Percentiles rank a stretch among this genome's conserved stretches.
phyloP scores from a whole-genome alignment of 176 grass and related monocot genomes.

The Chrysopogon serrulatus region DNA sequence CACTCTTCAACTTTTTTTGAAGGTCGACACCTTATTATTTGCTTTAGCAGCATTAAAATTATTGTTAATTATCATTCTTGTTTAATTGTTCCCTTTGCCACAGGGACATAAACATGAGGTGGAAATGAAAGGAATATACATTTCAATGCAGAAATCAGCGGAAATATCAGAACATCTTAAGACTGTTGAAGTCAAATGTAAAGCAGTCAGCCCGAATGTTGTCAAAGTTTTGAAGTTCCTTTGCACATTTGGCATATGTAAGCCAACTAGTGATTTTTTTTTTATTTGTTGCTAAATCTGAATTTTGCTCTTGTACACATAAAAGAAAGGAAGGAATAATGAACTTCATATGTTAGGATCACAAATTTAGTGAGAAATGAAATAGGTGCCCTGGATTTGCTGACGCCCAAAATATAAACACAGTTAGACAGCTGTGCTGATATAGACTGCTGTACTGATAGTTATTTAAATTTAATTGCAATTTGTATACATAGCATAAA shows the following conservation, averaged over 20 bases:
- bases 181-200: not conserved
- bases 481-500: not conserved
- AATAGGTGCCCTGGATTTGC: too few species aligned
- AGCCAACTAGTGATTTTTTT: not conserved
- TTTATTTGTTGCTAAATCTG: not conserved
- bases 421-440: not conserved
- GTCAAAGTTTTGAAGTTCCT: not conserved
- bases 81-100: not conserved
- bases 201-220: not conserved
- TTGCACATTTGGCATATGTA: not conserved
- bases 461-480: not conserved
- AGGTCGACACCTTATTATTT: not conserved
- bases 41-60: not conserved
- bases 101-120: not conserved
- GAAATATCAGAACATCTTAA: too few species aligned
- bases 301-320: not conserved
- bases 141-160: too few species aligned
- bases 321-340: not conserved
- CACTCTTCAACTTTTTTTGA: conserved; percentile 12
- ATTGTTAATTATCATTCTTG: not conserved
- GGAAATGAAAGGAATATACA: not conserved
- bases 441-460: not conserved
- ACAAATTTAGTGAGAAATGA: too few species aligned
- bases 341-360: not conserved
- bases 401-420: too few species aligned